phyloP scores from a whole-genome alignment of 164 flowering plant genomes.

The Magnolia kwangsiensis region DNA sequence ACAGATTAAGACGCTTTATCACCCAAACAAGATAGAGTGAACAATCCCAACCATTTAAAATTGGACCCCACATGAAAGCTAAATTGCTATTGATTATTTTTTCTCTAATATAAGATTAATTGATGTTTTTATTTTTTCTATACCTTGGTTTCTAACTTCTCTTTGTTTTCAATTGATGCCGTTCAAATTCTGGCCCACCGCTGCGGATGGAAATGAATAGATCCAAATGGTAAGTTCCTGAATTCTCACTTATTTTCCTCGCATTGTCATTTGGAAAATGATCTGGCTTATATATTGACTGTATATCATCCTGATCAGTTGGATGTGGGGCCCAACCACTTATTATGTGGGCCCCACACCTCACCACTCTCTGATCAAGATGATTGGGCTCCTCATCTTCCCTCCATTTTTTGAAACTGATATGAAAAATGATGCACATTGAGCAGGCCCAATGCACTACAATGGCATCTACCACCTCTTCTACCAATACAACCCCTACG shows the following conservation, averaged over 20 bases:
- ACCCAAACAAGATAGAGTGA: not conserved
- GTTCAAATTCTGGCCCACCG: not conserved
- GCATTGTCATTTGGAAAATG: too few relatives aligned
- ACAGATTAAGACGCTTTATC: too few relatives aligned
- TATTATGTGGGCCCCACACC: not conserved
- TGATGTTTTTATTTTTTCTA: not conserved
- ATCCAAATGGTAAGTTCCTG: slow-evolving; percentile 28
- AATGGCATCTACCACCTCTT: slow-evolving; percentile 38
- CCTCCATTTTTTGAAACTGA: not conserved
- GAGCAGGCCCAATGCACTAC: slow-evolving; percentile 33
- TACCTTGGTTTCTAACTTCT: not conserved
- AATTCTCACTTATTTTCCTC: too few relatives aligned
- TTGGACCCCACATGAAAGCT: not conserved
- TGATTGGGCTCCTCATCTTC: not conserved
- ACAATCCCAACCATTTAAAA: too few relatives aligned
- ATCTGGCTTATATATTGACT: too few relatives aligned
- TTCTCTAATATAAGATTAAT: not conserved
- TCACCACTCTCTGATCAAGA: not conserved
- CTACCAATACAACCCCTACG: slow-evolving; percentile 42
- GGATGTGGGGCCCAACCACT: too few relatives aligned
- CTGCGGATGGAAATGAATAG: slow-evolving; percentile 8
- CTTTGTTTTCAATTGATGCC: not conserved
- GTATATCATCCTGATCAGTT: too few relatives aligned
- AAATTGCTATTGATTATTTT: too few relatives aligned
- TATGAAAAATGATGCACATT: not conserved